phyloP scores from a whole-genome alignment of 257 asterid species.

The Paulownia fortunei region DNA sequence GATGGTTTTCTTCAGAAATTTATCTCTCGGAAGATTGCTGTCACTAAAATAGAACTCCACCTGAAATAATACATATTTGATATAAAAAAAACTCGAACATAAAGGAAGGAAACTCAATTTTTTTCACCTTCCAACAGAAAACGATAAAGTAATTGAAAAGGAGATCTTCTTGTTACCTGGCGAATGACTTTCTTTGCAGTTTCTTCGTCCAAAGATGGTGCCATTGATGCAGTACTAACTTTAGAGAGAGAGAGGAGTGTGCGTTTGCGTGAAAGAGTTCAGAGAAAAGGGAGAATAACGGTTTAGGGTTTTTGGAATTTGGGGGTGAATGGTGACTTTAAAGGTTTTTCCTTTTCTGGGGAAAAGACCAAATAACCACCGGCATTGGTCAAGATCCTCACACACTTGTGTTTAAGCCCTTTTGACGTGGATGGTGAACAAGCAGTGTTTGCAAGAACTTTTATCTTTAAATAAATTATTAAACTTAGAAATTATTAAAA shows the following conservation, averaged over 20 bases:
- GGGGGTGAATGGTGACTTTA: constrained; percentile 6
- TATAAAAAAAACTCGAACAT: neutral
- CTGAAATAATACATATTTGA: constrained; percentile 43
- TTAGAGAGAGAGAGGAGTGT: neutral
- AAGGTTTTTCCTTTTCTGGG: neutral
- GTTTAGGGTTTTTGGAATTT: constrained; percentile 58
- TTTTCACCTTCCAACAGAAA: neutral
- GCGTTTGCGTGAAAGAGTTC: neutral
- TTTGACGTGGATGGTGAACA: neutral
- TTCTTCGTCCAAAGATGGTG: constrained; percentile 72
- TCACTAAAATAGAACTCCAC: constrained; percentile 97
- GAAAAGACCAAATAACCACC: constrained; percentile 30
- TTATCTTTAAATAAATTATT: too few species aligned
- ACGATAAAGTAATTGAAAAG: neutral
- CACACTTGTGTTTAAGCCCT: neutral
- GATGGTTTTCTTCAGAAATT: constrained; percentile 65
- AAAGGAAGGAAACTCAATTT: neutral
- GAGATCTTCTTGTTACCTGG: constrained; percentile 53
- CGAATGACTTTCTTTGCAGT: constrained; percentile 86
- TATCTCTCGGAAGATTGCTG: constrained; percentile 95
- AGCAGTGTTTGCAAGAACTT: too few species aligned
- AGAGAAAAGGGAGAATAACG: constrained; percentile 17
- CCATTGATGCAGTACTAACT: constrained; percentile 41
- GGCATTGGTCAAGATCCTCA: neutral
- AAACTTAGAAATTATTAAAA: too few species aligned